phyloP scores from a whole-genome alignment of 805 yeast species.

The Hanseniaspora nectarophila region DNA sequence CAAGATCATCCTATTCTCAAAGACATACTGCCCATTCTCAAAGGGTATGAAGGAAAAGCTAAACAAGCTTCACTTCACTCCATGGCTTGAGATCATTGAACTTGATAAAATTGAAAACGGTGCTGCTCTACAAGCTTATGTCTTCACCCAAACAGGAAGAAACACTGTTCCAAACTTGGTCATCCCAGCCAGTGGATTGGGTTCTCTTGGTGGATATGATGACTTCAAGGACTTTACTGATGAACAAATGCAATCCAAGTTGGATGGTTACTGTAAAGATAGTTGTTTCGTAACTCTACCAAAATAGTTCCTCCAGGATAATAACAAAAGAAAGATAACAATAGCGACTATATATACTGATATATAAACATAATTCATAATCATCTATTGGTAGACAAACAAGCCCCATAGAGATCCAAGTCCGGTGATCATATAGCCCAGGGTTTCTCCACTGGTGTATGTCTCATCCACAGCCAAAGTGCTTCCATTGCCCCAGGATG shows the following conservation, averaged over 20 bases:
- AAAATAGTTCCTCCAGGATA: too few species aligned
- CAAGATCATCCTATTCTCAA: slow-evolving; percentile 53
- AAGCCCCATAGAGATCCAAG: slow-evolving; percentile 11
- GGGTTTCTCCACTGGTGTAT: slow-evolving; percentile 1
- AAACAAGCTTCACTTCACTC: slow-evolving; percentile 48
- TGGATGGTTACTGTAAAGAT: slow-evolving; percentile 33
- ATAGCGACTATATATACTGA: neutral
- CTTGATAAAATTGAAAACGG: slow-evolving; percentile 75
- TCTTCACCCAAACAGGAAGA: slow-evolving; percentile 61
- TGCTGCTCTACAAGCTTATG: slow-evolving; percentile 55
- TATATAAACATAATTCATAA: too few species aligned
- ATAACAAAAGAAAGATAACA: too few species aligned
- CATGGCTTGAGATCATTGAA: slow-evolving; percentile 64
- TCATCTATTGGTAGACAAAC: neutral
- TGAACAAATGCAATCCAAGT: slow-evolving; percentile 36
- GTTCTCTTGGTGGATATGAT: slow-evolving; percentile 79
- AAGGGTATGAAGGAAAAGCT: slow-evolving; percentile 57
- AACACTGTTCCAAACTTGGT: slow-evolving; percentile 83
- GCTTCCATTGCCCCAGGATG: neutral
- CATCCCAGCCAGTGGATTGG: slow-evolving; percentile 40
- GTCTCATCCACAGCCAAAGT: neutral
- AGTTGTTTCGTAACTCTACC: neutral
- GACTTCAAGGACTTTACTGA: slow-evolving; percentile 58
- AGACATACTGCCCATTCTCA: slow-evolving; percentile 62
- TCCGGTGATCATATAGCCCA: slow-evolving; percentile 8